A percentile compares a stretch with the other conserved stretches of the same genome.
These are phyloP conservation scores for Vitis rupestris DNA, from an alignment of 164 flowering plant species.

Conservation along the genomic window DNA sequence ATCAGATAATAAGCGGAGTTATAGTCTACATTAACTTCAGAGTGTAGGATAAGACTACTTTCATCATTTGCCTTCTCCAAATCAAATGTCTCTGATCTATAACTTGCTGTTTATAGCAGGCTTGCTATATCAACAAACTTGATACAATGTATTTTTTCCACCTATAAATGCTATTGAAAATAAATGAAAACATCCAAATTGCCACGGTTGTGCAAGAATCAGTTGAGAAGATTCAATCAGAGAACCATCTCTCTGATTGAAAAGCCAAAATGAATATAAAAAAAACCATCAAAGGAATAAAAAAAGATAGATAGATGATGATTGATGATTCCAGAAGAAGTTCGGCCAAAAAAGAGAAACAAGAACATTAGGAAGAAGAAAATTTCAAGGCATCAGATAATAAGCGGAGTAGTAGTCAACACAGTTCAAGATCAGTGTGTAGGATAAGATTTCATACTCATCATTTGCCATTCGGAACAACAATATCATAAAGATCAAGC, in stretches of 20 bases:
- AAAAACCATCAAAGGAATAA: too few species aligned
- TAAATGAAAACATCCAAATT: not conserved
- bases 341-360: not conserved
- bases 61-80: slow-evolving; percentile 30
- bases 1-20: slow-evolving; percentile 33
- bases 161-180: not conserved
- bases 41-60: slow-evolving; percentile 28
- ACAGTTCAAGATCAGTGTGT: slow-evolving; percentile 46
- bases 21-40: slow-evolving; percentile 31
- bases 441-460: slow-evolving; percentile 49
- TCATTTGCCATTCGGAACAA: slow-evolving; percentile 35
- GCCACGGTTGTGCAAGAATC: too few species aligned
- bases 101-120: too few species aligned
- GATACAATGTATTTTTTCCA: not conserved
- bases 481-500: not conserved
- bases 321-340: too few species aligned
- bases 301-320: too few species aligned
- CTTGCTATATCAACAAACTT: not conserved
- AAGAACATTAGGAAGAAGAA: not conserved
- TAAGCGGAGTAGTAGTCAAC: slow-evolving; percentile 50
- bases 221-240: too few species aligned
- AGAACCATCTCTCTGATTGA: too few species aligned
- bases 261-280: too few species aligned
- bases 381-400: slow-evolving; percentile 51
- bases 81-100: not conserved